Conservation (phyloP, 2,329 filamentous ascomycete species). For the Botryosphaeria dothidea region DNA sequence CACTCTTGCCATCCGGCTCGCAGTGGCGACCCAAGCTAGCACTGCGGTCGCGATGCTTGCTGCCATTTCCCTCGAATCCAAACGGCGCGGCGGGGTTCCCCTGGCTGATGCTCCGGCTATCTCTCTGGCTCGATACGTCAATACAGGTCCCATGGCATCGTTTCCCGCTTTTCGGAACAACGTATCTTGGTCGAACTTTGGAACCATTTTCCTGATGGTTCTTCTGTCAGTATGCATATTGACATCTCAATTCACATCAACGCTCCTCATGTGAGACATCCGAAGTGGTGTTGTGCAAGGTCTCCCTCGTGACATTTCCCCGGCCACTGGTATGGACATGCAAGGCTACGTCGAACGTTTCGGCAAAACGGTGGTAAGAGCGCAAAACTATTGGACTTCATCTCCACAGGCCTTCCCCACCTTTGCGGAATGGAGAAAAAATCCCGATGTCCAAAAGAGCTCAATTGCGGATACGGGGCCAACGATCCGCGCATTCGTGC, state of each 20-base stretch:
- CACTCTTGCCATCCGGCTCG: neutral
- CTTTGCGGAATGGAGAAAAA: neutral
- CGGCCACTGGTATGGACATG: neutral
- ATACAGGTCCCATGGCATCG: neutral
- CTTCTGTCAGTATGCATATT: neutral
- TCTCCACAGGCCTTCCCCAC: neutral
- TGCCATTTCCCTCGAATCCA: neutral
- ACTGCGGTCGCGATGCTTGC: neutral
- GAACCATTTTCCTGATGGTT: neutral
- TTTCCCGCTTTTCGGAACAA: neutral
- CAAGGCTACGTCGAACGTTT: neutral
- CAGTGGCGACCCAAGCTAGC: neutral
- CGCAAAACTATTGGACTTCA: neutral
- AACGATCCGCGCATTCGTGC: neutral
- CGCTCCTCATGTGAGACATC: neutral
- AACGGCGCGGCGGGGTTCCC: neutral
- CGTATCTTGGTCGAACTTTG: neutral
- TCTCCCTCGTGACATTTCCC: too few species aligned
- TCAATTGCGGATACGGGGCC: neutral
- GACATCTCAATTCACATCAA: neutral
- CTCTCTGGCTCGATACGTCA: neutral
- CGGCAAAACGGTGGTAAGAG: neutral
- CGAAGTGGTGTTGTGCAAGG: too few species aligned
- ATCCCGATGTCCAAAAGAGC: neutral
- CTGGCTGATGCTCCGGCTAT: neutral